A percentile compares a stretch with the other conserved stretches of the same genome.
phyloP scores from a whole-genome alignment of 192 early-diverging fungal genomes.

The Linnemannia hyalina region DNA sequence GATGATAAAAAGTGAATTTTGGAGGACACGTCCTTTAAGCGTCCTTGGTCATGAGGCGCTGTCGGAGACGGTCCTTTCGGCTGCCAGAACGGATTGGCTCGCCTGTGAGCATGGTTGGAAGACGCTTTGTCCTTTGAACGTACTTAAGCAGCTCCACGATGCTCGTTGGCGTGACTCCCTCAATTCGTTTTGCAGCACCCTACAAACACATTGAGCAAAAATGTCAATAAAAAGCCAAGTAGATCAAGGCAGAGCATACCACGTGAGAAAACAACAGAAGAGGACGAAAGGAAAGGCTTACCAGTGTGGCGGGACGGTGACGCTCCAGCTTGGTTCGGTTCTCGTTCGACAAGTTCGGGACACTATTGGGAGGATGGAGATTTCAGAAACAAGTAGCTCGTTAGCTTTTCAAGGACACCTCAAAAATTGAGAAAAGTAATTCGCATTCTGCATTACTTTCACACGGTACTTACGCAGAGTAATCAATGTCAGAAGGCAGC shows the following conservation, averaged over 20 bases:
- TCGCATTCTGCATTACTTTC: neutral
- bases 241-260: neutral
- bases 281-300: slow-evolving; percentile 36
- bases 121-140: slow-evolving; percentile 56
- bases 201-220: slow-evolving; percentile 8
- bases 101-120: slow-evolving; percentile 32
- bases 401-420: neutral
- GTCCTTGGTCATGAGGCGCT: slow-evolving; percentile 31
- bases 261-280: slow-evolving; percentile 22
- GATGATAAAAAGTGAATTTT: neutral
- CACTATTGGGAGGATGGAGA: slow-evolving; percentile 35
- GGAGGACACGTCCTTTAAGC: neutral
- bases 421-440: neutral
- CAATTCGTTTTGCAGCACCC: slow-evolving; percentile 84
- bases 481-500: slow-evolving; percentile 76
- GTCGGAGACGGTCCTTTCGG: slow-evolving; percentile 36
- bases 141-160: slow-evolving; percentile 77
- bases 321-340: slow-evolving; percentile 65
- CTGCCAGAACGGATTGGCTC: slow-evolving; percentile 31
- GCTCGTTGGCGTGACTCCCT: slow-evolving; percentile 84
- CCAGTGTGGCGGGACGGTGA: slow-evolving; percentile 67
- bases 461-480: slow-evolving; percentile 59
- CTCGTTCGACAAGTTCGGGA: slow-evolving; percentile 69
- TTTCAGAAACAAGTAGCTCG: neutral
- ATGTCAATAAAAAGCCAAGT: neutral